A percentile compares a stretch with the other conserved stretches of the same genome.
Evolutionary conservation across 2,329 filamentous ascomycete species (phyloP).

Genomic region (Aspergillus alliaceus): DNA sequence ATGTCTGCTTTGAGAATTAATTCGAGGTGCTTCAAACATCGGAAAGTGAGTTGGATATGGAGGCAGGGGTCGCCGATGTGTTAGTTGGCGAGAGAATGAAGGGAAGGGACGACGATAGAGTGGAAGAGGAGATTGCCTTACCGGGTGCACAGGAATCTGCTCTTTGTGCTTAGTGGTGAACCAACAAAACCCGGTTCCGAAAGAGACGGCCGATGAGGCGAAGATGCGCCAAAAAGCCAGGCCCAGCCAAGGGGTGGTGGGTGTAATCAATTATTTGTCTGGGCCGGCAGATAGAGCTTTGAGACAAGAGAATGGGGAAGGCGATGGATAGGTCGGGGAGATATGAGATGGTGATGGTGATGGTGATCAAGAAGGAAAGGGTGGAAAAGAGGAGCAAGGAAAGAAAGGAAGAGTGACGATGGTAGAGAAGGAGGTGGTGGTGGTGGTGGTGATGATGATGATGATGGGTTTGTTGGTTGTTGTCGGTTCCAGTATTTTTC

Average conservation of each 20-base stretch:
- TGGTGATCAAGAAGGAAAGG: not conserved
- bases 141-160: not conserved
- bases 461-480: not conserved
- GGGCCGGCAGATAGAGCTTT: not conserved
- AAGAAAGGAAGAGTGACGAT: constrained; percentile 3
- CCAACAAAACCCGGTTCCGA: not conserved
- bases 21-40: constrained; percentile 7
- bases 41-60: not conserved
- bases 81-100: not conserved
- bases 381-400: constrained; percentile 1
- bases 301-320: not conserved
- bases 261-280: not conserved
- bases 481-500: constrained; percentile 12
- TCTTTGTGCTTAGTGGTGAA: not conserved
- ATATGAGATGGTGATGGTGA: not conserved
- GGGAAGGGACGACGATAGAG: not conserved
- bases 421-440: constrained; percentile 10
- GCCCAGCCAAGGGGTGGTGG: not conserved
- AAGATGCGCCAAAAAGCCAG: constrained; percentile 2
- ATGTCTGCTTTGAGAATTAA: constrained; percentile 16
- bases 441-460: not conserved
- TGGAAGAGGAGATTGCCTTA: not conserved
- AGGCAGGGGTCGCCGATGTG: not conserved
- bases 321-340: not conserved
- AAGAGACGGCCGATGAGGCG: not conserved